phyloP scores from a whole-genome alignment of 305 asterid species.

The Fraxinus floribunda region DNA sequence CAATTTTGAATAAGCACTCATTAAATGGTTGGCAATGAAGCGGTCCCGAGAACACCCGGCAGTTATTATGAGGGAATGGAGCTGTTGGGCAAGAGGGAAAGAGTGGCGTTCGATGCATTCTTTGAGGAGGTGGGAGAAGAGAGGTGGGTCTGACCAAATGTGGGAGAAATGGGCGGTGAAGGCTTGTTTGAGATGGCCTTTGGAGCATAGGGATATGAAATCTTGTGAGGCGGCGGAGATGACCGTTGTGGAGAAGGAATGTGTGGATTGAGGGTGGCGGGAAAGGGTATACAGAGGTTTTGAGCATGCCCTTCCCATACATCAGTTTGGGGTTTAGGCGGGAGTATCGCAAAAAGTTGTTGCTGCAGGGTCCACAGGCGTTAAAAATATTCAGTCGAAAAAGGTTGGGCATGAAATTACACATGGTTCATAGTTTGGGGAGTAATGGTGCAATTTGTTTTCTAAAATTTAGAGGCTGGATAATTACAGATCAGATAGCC shows the following conservation, averaged over 20 bases:
- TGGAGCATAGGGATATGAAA: conserved; percentile 46
- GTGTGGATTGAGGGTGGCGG: conserved; percentile 25
- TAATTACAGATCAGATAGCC: neutral
- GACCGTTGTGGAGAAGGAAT: conserved; percentile 21
- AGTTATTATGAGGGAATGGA: conserved; percentile 63
- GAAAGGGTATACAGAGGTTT: conserved; percentile 26
- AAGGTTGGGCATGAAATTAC: neutral
- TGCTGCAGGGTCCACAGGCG: neutral
- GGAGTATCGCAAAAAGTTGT: neutral
- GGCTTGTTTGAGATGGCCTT: conserved; percentile 56
- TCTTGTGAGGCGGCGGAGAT: conserved; percentile 31
- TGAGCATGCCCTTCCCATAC: conserved; percentile 45
- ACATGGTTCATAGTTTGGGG: neutral
- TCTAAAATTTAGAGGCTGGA: too few species aligned
- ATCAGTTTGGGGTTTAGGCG: neutral
- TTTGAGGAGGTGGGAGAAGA: conserved; percentile 65
- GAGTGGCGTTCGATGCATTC: conserved; percentile 57
- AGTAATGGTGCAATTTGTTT: neutral
- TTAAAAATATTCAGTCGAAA: neutral
- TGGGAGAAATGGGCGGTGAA: conserved; percentile 39
- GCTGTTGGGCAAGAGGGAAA: conserved; percentile 44
- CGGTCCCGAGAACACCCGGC: conserved; percentile 51
- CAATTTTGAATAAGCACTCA: conserved; percentile 56
- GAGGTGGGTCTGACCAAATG: conserved; percentile 54
- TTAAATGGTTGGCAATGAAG: conserved; percentile 68